Percentiles rank a stretch among this genome's conserved stretches.
These are phyloP conservation scores for Lophiostoma macrostomum DNA, from an alignment of 495 filamentous ascomycete genomes.

Conservation along the genomic window DNA sequence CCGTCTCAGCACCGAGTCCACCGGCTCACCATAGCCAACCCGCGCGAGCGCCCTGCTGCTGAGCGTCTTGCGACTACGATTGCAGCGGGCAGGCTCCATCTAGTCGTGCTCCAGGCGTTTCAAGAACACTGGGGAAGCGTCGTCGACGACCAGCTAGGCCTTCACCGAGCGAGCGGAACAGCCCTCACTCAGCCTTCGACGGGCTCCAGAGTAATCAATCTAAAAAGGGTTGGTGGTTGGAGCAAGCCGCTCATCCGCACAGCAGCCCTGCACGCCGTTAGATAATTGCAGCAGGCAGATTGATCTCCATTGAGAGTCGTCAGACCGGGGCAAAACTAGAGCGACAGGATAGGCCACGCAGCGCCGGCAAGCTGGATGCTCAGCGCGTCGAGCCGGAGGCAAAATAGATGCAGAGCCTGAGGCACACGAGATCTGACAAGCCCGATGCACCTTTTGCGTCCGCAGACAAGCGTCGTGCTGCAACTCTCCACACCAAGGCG, in stretches of 20 bases:
- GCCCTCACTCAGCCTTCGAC: slow-evolving; percentile 18
- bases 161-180: slow-evolving; percentile 12
- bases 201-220: slow-evolving; percentile 7
- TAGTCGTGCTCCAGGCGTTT: not conserved
- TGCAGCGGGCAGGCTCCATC: no score
- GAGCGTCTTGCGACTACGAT: no score
- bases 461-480: not conserved
- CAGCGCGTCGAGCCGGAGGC: slow-evolving; percentile 8
- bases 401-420: slow-evolving; percentile 7
- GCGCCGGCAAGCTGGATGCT: slow-evolving; percentile 1
- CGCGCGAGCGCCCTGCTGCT: no score
- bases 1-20: no score
- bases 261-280: slow-evolving; percentile 12
- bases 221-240: no score
- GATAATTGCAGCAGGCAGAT: no score
- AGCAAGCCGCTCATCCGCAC: slow-evolving; percentile 2
- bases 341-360: not conserved
- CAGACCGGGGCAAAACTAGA: slow-evolving; percentile 16
- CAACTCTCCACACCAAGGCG: slow-evolving; percentile 2
- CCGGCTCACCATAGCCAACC: no score
- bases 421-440: slow-evolving; percentile 3
- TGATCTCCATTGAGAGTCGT: no score
- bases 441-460: not conserved
- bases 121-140: not conserved
- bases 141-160: no score